Conservation (phyloP, 2,329 filamentous ascomycete species). For the Harringtonia aguacate region DNA sequence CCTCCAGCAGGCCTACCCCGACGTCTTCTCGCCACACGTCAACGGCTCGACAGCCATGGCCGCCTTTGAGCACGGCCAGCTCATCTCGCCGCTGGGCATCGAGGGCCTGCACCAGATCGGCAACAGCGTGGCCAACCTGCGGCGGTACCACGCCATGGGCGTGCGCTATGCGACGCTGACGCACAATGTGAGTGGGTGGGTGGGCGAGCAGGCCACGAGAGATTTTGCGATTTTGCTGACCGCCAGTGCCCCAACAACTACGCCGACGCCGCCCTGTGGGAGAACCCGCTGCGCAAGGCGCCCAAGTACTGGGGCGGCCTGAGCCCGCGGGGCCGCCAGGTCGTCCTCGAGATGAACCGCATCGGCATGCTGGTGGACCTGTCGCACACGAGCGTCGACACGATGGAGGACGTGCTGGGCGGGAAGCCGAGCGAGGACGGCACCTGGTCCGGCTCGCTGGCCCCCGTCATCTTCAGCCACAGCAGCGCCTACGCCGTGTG, state of each 20-base stretch:
- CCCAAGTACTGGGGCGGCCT: constrained; percentile 60
- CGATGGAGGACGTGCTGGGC: constrained; percentile 73
- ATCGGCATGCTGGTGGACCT: constrained; percentile 92
- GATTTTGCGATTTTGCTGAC: background rate
- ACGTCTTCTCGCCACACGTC: constrained; percentile 53
- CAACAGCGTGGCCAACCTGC: constrained; percentile 66
- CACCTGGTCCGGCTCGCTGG: constrained; percentile 59
- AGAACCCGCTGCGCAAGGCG: constrained; percentile 38
- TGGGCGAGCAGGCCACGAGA: background rate
- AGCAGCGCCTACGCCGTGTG: constrained; percentile 73
- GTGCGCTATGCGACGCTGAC: constrained; percentile 83
- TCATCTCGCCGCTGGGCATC: constrained; percentile 71
- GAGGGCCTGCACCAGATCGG: constrained; percentile 92
- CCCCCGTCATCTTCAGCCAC: constrained; percentile 83
- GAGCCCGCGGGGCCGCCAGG: constrained; percentile 53
- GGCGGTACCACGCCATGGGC: constrained; percentile 65
- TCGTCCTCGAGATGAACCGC: constrained; percentile 86
- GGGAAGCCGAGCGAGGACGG: constrained; percentile 32
- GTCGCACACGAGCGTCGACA: constrained; percentile 64
- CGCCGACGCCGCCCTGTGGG: constrained; percentile 68
- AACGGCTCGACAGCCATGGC: constrained; percentile 50
- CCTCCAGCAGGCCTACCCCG: constrained; percentile 52
- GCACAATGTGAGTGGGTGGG: constrained; percentile 49
- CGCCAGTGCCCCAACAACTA: constrained; percentile 68
- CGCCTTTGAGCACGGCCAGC: constrained; percentile 46